Evolutionary conservation across 768 basidiomycete genomes (phyloP).

Genomic region (Terana coerulea): DNA sequence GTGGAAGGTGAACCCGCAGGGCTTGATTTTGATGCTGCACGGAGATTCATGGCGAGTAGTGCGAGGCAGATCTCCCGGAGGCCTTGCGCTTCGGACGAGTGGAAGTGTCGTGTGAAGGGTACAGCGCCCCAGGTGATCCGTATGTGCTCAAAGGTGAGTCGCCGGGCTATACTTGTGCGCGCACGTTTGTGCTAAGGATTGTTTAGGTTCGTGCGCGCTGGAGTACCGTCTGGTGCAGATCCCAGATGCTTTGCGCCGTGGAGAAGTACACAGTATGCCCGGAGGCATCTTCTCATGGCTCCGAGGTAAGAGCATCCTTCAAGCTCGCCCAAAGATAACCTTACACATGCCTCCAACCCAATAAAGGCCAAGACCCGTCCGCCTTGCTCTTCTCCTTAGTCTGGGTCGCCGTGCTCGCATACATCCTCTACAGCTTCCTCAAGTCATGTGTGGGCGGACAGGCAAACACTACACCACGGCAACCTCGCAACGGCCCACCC

Average conservation of each 20-base stretch:
- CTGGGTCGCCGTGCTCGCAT: conserved; percentile 49
- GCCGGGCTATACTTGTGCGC: too few relatives aligned
- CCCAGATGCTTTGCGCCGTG: conserved; percentile 33
- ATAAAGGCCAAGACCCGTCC: conserved; percentile 30
- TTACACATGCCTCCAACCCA: not conserved
- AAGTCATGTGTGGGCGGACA: conserved; percentile 44
- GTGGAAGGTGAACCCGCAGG: conserved; percentile 63
- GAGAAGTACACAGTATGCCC: conserved; percentile 14
- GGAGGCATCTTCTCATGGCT: conserved; percentile 15
- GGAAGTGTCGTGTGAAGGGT: conserved; percentile 89
- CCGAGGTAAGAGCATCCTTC: conserved; percentile 6
- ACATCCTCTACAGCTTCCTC: conserved; percentile 58
- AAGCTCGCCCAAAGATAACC: not conserved
- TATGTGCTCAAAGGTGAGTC: conserved; percentile 77
- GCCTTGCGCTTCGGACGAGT: conserved; percentile 80
- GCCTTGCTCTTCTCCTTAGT: conserved; percentile 50
- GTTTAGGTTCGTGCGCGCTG: conserved; percentile 78
- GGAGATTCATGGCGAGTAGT: conserved; percentile 40
- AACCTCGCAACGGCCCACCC: conserved; percentile 24
- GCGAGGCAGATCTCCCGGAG: conserved; percentile 86
- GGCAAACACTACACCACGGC: conserved; percentile 26
- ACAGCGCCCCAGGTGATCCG: conserved; percentile 76
- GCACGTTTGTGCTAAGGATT: too few relatives aligned
- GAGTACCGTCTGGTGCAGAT: conserved; percentile 79
- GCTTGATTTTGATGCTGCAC: not conserved